Base-by-base conservation (phyloP, 169 alveolate species). In the Plasmodium inui region DNA sequence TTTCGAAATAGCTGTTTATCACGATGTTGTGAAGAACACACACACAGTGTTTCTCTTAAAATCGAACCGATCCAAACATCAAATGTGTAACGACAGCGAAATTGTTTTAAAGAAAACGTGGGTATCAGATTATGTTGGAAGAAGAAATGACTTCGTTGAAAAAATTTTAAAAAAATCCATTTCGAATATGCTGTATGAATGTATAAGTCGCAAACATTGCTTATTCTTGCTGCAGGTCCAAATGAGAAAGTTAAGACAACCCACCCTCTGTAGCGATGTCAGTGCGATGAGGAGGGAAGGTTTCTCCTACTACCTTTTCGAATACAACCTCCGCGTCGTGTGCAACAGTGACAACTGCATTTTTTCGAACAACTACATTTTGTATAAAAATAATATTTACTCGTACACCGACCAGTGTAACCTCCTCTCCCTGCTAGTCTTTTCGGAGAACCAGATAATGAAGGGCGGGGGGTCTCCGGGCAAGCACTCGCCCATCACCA, bases 181-280 rank as follows among this genome's bases (percentile, higher is more conserved):
- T 7, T 85, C 93, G 7, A 85, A 76, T 26, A 74, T 85, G 37
- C 67, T 85, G 41, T 85, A 85, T 76, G 93, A 85, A 32, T 85
- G 93, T 26, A 85, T 85, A 74, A 85, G 93, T 85, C 32, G 93
- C 14, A 85, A 85, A 55, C 93, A 85, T 37, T 85, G 93, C 44
- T 37, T 85, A 0, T 85, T 85, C 37, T 5, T 85, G 37, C 41
- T 85, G 26, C 86, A 85, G 32, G 93, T 85, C 0, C 85, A 74
- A 53, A 85, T 85, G 93, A 85, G 73, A 85, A 61, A 37, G 10
- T 74, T 85, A 85, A 85, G 30, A 34, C 74, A 67, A 85, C 93
- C 93, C 22, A 74, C 93, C 55, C 0, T 50, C 9, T 85, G n/a
- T 26, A 67, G 73, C 67, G 79, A 76, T 76, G 83, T 74, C 41